Evolutionary conservation across 2,329 filamentous ascomycete species (phyloP), one percentile per base, ranked within the genome.

Genomic region (Myriosclerotinia scirpicola): DNA sequence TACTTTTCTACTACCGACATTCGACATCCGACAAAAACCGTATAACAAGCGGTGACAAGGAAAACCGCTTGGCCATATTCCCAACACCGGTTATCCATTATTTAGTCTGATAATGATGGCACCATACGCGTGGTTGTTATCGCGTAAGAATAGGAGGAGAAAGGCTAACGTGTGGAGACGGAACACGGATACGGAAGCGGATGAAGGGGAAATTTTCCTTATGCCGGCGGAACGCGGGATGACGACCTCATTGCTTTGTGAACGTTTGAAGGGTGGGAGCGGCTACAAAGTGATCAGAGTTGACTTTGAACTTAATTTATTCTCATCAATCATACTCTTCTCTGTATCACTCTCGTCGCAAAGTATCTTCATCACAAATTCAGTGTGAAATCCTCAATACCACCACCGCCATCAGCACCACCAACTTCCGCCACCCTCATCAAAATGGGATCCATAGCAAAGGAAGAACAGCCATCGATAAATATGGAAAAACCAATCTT

Each of bases 401-500:
- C 14, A 0, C 5, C 26, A 11, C 26, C 14, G 0, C 5, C 26
- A 26, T 68, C 60, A 53, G 44, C 26, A 69, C 5, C n/a, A 56
- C 17, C 38, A 30, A 26, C 17, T 12, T 56, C 30, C 22, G 36
- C 54, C 54, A 56, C 14, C n/a, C 54, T 56, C 34, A 66, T 22
- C 59, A 68, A 59, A 59, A 75, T 75, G 74, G 73, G 74, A 36
- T 75, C 73, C 22, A 67, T 74, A 30, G 68, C 69, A 42, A 63
- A 55, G 58, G 72, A 71, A 67, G 40, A 65, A 48, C 52, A 67
- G 30, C 58, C 68, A 54, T 48, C 61, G 34, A 40, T 26, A 22
- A 61, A 65, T 48, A 36, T 67, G 63, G 65, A 53, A 26, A 74
- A 74, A 64, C 76, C 80, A 61, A 75, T 78, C 40, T 86, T 86